Evolutionary conservation across 495 filamentous ascomycete genomes (phyloP).

Genomic region (Aspergillus diversus): DNA sequence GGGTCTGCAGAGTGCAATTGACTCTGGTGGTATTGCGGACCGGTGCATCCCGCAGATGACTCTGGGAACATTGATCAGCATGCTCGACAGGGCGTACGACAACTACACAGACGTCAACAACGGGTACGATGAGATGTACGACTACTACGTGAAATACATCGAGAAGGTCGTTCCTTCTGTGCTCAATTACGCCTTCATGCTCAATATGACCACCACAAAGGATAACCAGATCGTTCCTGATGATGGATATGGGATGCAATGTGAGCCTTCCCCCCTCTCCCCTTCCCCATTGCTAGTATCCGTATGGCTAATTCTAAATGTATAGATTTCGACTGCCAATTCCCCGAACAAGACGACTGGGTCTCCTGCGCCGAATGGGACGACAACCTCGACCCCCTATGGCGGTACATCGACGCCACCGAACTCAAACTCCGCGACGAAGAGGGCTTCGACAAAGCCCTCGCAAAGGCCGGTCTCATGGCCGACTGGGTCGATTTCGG

Average conservation of each 20-base stretch:
- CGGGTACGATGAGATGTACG: slow-evolving; percentile 10
- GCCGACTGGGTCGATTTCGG: neutral
- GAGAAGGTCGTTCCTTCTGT: neutral
- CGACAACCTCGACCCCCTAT: neutral
- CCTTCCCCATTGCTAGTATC: neutral
- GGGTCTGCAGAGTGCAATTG: neutral
- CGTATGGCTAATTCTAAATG: neutral
- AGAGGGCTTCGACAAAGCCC: neutral
- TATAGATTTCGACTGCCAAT: slow-evolving; percentile 6
- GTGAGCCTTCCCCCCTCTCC: neutral
- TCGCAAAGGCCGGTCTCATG: neutral
- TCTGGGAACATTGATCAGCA: neutral
- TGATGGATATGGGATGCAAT: neutral
- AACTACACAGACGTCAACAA: slow-evolving; percentile 13
- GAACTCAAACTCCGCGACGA: slow-evolving; percentile 3
- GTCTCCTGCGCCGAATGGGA: slow-evolving; percentile 9
- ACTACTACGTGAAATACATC: slow-evolving; percentile 6
- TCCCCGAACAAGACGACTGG: slow-evolving; percentile 7
- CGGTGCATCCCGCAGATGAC: neutral
- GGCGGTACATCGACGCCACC: slow-evolving; percentile 10
- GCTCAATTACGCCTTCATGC: neutral
- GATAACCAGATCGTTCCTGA: neutral
- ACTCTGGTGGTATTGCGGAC: neutral
- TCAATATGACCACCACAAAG: neutral
- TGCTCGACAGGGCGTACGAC: neutral